Conservation (phyloP, 75 land plant genomes). For the Larix kaempferi region DNA sequence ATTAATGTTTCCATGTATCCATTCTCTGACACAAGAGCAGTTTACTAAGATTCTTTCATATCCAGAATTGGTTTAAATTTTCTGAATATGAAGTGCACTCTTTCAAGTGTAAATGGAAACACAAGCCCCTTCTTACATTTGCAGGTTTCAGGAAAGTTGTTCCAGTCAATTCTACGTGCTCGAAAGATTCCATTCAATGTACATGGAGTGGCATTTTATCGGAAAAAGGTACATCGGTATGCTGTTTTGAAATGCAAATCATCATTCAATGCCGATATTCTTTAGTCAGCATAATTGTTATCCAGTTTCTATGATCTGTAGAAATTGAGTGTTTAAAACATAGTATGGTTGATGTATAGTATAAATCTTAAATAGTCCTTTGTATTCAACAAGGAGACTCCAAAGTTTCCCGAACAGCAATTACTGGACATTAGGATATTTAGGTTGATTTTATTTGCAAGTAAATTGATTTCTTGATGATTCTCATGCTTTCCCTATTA, state of each 20-base stretch:
- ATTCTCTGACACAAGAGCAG: background rate
- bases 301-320: too few species aligned
- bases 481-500: too few species aligned
- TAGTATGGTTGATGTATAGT: too few species aligned
- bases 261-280: too few species aligned
- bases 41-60: background rate
- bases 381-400: too few species aligned
- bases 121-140: background rate
- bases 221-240: conserved; percentile 74
- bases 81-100: background rate
- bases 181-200: conserved; percentile 94
- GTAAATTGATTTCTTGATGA: too few species aligned
- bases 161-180: conserved; percentile 72
- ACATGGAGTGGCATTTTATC: conserved; percentile 95
- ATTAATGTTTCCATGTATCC: background rate
- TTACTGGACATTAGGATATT: too few species aligned
- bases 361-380: too few species aligned
- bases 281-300: too few species aligned
- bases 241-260: background rate
- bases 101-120: background rate
- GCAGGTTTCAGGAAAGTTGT: conserved; percentile 87
- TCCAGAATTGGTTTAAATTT: background rate
- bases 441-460: too few species aligned
- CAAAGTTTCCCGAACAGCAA: too few species aligned
- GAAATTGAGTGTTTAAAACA: too few species aligned